A percentile compares a stretch with the other conserved stretches of the same genome.
phyloP scores from a whole-genome alignment of 2,329 filamentous ascomycete species.

The Akanthomyces lecanii region DNA sequence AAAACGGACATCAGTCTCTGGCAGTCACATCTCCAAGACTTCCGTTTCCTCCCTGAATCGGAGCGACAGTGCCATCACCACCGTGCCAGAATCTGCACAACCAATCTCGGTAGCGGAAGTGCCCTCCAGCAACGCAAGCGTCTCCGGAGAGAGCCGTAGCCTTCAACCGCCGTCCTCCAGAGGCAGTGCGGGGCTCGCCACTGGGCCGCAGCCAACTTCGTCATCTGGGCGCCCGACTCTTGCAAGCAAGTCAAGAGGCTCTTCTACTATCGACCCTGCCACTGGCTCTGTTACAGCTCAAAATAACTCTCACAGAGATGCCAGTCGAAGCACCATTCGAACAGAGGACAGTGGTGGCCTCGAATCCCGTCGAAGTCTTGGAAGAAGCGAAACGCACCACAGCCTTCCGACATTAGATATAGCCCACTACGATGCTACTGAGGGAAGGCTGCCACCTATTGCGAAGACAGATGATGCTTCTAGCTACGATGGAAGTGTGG shows the following conservation, averaged over 20 bases:
- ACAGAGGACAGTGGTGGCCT: conserved; percentile 42
- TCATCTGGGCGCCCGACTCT: conserved; percentile 35
- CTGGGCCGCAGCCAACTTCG: conserved; percentile 40
- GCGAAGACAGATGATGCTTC: conserved; percentile 40
- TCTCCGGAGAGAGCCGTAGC: conserved; percentile 13
- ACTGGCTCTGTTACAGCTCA: conserved; percentile 50
- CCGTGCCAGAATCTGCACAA: neutral
- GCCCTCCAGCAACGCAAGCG: conserved; percentile 10
- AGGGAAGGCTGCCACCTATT: conserved; percentile 32
- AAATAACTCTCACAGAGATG: conserved; percentile 48
- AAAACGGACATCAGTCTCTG: conserved; percentile 39
- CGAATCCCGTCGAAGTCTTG: conserved; percentile 37
- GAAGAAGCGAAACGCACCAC: conserved; percentile 38
- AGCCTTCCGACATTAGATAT: conserved; percentile 34
- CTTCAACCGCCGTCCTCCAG: conserved; percentile 37
- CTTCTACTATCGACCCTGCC: conserved; percentile 39
- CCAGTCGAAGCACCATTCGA: conserved; percentile 37
- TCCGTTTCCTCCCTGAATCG: conserved; percentile 39
- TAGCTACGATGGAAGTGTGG: conserved; percentile 42
- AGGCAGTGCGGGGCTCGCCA: conserved; percentile 41
- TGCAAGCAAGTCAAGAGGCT: conserved; percentile 40
- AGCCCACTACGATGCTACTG: conserved; percentile 36
- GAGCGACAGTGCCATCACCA: conserved; percentile 34
- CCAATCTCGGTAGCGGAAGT: neutral
- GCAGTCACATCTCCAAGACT: conserved; percentile 38